These are phyloP conservation scores for Yamadazyma triangularis DNA, from an alignment of 1,139 yeast species.

Conservation along the genomic window DNA sequence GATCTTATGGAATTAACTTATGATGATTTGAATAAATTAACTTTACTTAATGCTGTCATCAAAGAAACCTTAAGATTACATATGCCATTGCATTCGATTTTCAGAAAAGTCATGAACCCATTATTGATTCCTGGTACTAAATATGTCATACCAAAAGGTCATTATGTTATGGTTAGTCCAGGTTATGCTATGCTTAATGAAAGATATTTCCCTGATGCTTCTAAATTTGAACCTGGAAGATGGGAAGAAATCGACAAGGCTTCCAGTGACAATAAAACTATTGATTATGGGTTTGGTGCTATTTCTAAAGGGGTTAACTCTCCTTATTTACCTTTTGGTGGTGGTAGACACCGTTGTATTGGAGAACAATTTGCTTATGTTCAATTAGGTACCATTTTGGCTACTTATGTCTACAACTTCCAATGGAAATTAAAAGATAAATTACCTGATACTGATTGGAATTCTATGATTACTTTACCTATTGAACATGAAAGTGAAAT, in stretches of 20 bases:
- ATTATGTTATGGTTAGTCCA: conserved; percentile 87
- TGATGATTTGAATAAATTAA: conserved; percentile 79
- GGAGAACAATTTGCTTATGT: conserved; percentile 98
- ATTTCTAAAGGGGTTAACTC: conserved; percentile 93
- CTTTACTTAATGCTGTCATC: conserved; percentile 74
- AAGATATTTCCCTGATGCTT: conserved; percentile 72
- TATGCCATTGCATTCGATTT: conserved; percentile 92
- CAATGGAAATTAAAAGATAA: conserved; percentile 69
- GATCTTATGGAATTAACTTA: conserved; percentile 56
- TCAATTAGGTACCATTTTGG: conserved; percentile 83
- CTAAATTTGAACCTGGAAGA: conserved; percentile 74
- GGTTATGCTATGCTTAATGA: conserved; percentile 83
- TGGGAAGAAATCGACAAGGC: conserved; percentile 60
- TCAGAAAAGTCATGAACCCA: conserved; percentile 82
- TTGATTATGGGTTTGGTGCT: conserved; percentile 95
- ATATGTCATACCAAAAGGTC: conserved; percentile 83
- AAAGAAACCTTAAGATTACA: conserved; percentile 94
- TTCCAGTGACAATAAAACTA: conserved; percentile 45
- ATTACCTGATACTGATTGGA: conserved; percentile 78
- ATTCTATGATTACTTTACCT: conserved; percentile 93
- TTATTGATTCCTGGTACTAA: conserved; percentile 77
- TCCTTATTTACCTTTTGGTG: conserved; percentile 97
- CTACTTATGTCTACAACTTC: conserved; percentile 70
- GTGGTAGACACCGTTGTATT: conserved; percentile 99
- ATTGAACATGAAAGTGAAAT: conserved; percentile 67